Evolutionary conservation across 23 red algal genomes (phyloP), one percentile per base, ranked within the genome.

Genomic region (Gracilaria gracilis): DNA sequence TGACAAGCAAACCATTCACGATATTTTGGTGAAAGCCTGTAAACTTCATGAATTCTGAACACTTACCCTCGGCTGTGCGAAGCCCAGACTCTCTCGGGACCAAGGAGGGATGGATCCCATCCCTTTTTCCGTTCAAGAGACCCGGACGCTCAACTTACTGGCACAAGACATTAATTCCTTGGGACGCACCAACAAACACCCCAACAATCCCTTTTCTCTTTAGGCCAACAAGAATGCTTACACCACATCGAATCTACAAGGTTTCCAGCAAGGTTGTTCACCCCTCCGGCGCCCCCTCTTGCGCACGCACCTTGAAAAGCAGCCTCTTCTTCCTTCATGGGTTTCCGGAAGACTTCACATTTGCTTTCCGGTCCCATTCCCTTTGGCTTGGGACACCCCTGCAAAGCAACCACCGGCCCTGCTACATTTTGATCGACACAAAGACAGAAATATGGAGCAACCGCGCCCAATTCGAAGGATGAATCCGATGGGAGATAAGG

Each of bases 401-500:
- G n/a, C 42, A 46, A 46, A 46, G 42, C 11, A 46, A 1, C 51
- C 51, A 15, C 51, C 51, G 9, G 16, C 16, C 17, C 51, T 20
- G 17, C 9, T 15, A 55, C 19, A n/a, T 19, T 55, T 55, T 55
- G 51, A 15, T 17, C 51, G 51, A 19, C 19, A 20, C 51, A 55
- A 55, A 7, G 19, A 19, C 66, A 42, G 25, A 13, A 13, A 4
- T 12, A 78, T 81, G 42, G 74, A 91, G 66, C 37, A 28, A 17
- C 44, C 46, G 34, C 62, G 58, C 2, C 82, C 78, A 58, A 36
- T 1, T 29, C 4, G 31, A 84, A 76, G 25, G 84, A 40, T 38
- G 64, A 69, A 24, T 20, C 0, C 64, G 64, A 12, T 69, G 2
- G 32, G 64, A 37, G 88, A 93, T 58, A 80, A 77, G 51, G 88